Evolutionary conservation across 192 early-diverging fungal genomes (phyloP).

Genomic region (Diversispora eburnea): DNA sequence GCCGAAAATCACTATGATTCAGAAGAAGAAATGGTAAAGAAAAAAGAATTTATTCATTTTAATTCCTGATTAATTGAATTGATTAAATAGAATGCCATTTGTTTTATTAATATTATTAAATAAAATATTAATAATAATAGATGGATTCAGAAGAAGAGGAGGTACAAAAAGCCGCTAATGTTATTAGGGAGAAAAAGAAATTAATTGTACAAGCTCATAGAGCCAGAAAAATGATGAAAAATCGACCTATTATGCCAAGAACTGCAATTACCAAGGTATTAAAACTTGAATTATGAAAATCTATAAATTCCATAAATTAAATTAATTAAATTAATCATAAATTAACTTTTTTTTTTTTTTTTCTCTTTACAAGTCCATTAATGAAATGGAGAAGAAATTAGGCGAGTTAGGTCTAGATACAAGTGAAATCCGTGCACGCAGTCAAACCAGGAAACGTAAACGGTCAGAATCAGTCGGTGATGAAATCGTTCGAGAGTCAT

Average conservation of each 20-base stretch:
- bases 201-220: constrained; percentile 74
- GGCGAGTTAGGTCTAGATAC: constrained; percentile 70
- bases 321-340: constrained; percentile 28
- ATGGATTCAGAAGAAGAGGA: constrained; percentile 79
- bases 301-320: background rate
- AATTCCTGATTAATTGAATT: background rate
- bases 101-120: background rate
- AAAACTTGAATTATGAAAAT: background rate
- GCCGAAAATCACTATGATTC: constrained; percentile 93
- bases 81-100: background rate
- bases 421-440: constrained; percentile 60
- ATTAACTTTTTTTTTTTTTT: background rate
- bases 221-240: constrained; percentile 75
- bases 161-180: constrained; percentile 71
- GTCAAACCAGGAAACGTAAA: constrained; percentile 66
- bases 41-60: background rate
- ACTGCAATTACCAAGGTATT: constrained; percentile 43
- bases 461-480: constrained; percentile 71
- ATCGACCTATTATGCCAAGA: constrained; percentile 63
- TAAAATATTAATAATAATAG: constrained; percentile 27
- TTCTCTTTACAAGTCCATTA: constrained; percentile 29
- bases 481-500: constrained; percentile 57
- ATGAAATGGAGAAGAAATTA: constrained; percentile 73
- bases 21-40: constrained; percentile 59
- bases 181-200: constrained; percentile 83